Evolutionary conservation across 2,329 filamentous ascomycete species (phyloP).

Genomic region (Apiospora rasikravindrae): DNA sequence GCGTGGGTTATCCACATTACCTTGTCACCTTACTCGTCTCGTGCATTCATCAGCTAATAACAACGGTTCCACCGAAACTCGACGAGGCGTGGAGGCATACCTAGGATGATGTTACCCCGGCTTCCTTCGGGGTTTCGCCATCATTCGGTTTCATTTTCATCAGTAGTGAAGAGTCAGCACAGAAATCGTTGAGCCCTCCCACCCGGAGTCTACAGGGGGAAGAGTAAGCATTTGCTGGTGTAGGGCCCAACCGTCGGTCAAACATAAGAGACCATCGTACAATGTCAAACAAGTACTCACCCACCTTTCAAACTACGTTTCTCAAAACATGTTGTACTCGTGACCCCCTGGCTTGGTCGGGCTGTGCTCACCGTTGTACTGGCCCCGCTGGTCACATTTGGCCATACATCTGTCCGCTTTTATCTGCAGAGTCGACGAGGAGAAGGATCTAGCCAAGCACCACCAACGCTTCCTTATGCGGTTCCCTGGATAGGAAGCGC

Average conservation of each 20-base stretch:
- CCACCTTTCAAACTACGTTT: background rate
- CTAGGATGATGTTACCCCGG: no score
- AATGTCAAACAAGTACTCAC: background rate
- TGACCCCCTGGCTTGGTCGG: background rate
- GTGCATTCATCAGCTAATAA: no score
- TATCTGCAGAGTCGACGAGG: background rate
- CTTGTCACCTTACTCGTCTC: no score
- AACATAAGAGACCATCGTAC: background rate
- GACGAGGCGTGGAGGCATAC: no score
- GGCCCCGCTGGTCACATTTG: background rate
- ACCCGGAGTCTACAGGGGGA: no score
- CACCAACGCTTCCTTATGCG: background rate
- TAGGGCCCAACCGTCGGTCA: background rate
- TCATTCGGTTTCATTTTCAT: no score
- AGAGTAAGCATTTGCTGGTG: no score
- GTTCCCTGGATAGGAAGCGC: conserved; percentile 6
- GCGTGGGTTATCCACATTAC: no score
- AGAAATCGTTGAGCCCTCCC: no score
- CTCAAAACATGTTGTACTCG: background rate
- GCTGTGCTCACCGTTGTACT: background rate
- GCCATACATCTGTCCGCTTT: background rate
- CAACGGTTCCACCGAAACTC: no score
- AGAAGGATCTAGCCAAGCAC: background rate
- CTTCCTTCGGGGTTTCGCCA: no score
- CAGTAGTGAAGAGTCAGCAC: background rate